A percentile compares a stretch with the other conserved stretches of the same genome.
Conservation (phyloP, 805 yeast genomes). For the Komagataella mondaviorum region DNA sequence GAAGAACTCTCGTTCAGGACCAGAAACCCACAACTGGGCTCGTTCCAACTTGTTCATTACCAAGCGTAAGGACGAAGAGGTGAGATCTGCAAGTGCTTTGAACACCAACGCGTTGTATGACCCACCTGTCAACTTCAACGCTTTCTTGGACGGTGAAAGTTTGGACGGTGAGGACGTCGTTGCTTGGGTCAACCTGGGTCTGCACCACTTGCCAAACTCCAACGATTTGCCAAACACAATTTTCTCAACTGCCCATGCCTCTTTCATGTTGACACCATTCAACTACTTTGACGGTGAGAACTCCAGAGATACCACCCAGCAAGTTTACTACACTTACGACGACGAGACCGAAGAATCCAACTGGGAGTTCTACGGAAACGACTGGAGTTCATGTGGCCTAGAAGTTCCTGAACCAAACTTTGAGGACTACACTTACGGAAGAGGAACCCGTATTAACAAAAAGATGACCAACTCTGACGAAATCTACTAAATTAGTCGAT, state of each 20-base stretch:
- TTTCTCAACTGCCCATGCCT: constrained; percentile 12
- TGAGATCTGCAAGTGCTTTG: constrained; percentile 9
- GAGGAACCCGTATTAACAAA: constrained; percentile 10
- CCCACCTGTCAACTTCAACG: constrained; percentile 11
- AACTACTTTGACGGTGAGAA: constrained; percentile 15
- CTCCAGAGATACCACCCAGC: constrained; percentile 11
- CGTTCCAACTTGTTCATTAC: constrained; percentile 10
- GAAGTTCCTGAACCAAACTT: constrained; percentile 7
- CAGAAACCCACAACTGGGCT: constrained; percentile 9
- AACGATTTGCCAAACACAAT: constrained; percentile 17
- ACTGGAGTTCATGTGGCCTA: constrained; percentile 7
- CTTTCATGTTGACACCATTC: constrained; percentile 14
- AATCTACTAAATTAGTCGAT: background rate
- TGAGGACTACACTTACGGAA: constrained; percentile 7
- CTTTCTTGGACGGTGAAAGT: constrained; percentile 13
- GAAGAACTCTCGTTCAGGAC: background rate
- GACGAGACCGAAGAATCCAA: constrained; percentile 1
- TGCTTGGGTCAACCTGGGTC: constrained; percentile 14
- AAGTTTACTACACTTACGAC: constrained; percentile 10
- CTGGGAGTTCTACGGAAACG: constrained; percentile 14
- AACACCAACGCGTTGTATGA: constrained; percentile 14
- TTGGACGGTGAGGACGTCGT: constrained; percentile 15
- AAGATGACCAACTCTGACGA: constrained; percentile 8
- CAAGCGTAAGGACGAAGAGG: constrained; percentile 12
- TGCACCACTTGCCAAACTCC: constrained; percentile 17